Evolutionary conservation across 805 yeast genomes (phyloP), one percentile per base, ranked within the genome.

Genomic region (Myxozyma vanderwaltii): DNA sequence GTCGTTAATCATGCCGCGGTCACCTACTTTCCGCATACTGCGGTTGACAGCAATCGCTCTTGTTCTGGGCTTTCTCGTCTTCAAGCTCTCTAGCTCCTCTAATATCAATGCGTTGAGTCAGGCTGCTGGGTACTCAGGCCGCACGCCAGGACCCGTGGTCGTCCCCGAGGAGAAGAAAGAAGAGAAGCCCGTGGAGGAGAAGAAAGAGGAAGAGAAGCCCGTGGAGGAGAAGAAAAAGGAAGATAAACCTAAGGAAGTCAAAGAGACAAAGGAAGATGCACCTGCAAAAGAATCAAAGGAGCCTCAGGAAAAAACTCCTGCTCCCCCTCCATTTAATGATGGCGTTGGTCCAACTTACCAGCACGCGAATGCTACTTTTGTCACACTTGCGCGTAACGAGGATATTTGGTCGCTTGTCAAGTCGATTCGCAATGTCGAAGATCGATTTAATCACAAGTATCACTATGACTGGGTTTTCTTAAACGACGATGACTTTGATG

Each of bases 381-480:
- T 86, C 65, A 82, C 90, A 0, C 75, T 89, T 41, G 90, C 89
- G 43, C 78, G 91, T 63, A 88, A 89, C 70, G 69, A 74, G 19
- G 95, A 89, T 60, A 71, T 88, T 3, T 80, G 78, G 68, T 74
- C 74, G 13, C 75, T 88, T 19, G 52, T 86, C 21, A 79, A 76
- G 48, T 83, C 94, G 4, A 85, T 90, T 60, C 79, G 86, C 57
- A 78, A 81, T 58, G 81, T 89, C 39, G 96, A 89, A 77, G 89
- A 86, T 72, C 81, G 91, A 56, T 91, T 91, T 77, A 91, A 92
- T 76, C 72, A 74, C 51, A 77, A 84, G 63, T 91, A 70, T 75
- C 82, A 88, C 65, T 91, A 91, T 72, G 96, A 90, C 71, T 91
- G 97, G 97, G 91, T 91, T 15, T 91, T 91, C 73, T 76, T 92